A percentile compares a stretch with the other conserved stretches of the same genome.
Conservation (phyloP, 1,284 basidiomycete genomes). For the Erythrobasidium hasegawianum region DNA sequence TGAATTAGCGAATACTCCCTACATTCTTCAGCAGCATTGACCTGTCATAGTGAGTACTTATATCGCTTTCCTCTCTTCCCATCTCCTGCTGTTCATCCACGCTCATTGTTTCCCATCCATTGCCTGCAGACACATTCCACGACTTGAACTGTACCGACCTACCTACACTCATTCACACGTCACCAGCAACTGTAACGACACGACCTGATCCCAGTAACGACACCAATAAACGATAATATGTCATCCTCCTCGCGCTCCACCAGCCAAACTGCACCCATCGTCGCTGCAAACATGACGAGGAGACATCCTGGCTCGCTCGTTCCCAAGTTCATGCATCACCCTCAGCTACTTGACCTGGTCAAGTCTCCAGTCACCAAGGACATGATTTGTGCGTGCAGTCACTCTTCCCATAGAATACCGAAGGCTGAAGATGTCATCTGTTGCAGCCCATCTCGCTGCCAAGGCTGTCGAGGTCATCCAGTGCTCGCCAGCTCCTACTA, state of each 20-base stretch:
- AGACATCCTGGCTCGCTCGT: slow-evolving; percentile 45
- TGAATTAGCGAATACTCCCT: neutral
- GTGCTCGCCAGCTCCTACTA: slow-evolving; percentile 40
- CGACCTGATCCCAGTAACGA: no score
- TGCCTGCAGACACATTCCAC: no score
- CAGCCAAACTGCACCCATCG: slow-evolving; percentile 1
- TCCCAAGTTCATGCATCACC: slow-evolving; percentile 58
- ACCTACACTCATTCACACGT: no score
- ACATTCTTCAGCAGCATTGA: neutral
- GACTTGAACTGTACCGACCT: no score
- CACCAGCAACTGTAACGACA: neutral
- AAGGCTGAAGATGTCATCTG: no score
- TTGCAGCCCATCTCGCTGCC: slow-evolving; percentile 59
- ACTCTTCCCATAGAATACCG: no score
- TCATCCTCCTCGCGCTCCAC: neutral
- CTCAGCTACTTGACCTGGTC: slow-evolving; percentile 73
- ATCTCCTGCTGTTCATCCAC: neutral
- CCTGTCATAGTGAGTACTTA: neutral
- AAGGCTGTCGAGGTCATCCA: slow-evolving; percentile 62
- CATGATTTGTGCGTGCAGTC: slow-evolving; percentile 60
- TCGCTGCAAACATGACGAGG: slow-evolving; percentile 36
- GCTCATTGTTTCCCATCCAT: neutral
- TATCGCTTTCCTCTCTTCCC: neutral
- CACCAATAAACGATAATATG: no score
- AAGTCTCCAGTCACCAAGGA: slow-evolving; percentile 68